These are phyloP conservation scores for Trichoderma endophyticum DNA, from an alignment of 2,329 filamentous ascomycete species.

Conservation along the genomic window DNA sequence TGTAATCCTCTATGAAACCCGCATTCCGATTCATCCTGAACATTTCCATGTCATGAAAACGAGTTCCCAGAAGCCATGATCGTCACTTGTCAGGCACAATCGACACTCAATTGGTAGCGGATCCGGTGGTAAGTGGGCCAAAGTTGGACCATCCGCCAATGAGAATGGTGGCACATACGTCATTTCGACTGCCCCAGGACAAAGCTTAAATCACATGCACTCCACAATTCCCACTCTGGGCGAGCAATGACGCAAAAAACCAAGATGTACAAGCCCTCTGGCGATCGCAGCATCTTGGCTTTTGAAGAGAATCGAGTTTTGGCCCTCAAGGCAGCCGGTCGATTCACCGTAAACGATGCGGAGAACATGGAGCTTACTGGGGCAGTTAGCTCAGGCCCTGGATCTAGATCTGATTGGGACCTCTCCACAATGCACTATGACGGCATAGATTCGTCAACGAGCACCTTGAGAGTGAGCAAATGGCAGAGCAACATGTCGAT, in stretches of 20 bases:
- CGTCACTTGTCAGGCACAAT: conserved; percentile 1
- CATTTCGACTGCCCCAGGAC: not conserved
- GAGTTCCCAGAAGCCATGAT: not conserved
- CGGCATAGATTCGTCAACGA: conserved; percentile 1
- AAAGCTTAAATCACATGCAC: conserved; percentile 11
- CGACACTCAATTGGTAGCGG: conserved; percentile 9
- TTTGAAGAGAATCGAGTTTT: not conserved
- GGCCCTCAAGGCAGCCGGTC: not conserved
- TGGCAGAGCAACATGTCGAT: not conserved
- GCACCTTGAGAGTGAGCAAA: not conserved
- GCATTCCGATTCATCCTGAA: not conserved
- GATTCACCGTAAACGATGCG: not conserved
- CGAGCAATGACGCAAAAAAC: not conserved
- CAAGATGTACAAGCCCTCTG: not conserved
- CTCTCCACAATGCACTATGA: conserved; percentile 5
- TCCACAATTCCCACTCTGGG: not conserved
- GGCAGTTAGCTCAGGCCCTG: not conserved
- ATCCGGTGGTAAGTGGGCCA: not conserved
- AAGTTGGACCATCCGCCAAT: not conserved
- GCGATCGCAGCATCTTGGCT: not conserved
- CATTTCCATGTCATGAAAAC: not conserved
- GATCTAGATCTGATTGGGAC: not conserved
- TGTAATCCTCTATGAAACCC: not conserved
- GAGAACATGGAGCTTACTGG: not conserved
- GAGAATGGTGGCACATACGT: not conserved